Evolutionary conservation across 2,329 filamentous ascomycete genomes (phyloP).

Genomic region (Pseudogymnoascus sp.): DNA sequence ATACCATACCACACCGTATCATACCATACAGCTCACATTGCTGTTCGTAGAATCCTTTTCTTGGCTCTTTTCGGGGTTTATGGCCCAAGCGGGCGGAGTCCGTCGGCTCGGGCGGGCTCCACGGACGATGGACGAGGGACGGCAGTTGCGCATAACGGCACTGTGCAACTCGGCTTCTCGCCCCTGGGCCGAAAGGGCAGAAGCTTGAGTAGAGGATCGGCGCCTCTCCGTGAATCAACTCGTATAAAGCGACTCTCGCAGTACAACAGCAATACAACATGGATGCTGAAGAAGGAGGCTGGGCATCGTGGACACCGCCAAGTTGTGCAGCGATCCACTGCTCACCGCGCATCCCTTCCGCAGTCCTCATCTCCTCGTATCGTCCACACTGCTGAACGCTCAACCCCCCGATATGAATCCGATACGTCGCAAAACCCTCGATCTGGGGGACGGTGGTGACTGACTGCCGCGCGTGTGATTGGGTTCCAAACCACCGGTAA

Average conservation of each 20-base stretch:
- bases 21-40: not conserved
- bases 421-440: not conserved
- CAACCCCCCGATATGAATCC: not conserved
- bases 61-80: not conserved
- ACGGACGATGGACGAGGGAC: not conserved
- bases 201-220: not conserved
- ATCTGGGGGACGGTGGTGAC: not conserved
- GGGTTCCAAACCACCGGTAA: not conserved
- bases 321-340: conserved; percentile 4
- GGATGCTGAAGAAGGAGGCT: not conserved
- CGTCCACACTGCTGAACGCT: not conserved
- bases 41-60: not conserved
- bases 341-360: not conserved
- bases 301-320: not conserved
- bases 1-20: too few relatives aligned
- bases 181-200: not conserved
- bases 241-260: not conserved
- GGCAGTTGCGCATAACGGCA: not conserved
- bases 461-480: not conserved
- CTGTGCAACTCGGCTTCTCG: not conserved
- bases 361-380: not conserved
- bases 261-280: not conserved
- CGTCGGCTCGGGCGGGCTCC: not conserved
- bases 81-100: not conserved
- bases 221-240: not conserved